A percentile compares a stretch with the other conserved stretches of the same genome.
Evolutionary conservation across 2,329 filamentous ascomycete genomes (phyloP).

Genomic region (Tolypocladium ovalisporum): DNA sequence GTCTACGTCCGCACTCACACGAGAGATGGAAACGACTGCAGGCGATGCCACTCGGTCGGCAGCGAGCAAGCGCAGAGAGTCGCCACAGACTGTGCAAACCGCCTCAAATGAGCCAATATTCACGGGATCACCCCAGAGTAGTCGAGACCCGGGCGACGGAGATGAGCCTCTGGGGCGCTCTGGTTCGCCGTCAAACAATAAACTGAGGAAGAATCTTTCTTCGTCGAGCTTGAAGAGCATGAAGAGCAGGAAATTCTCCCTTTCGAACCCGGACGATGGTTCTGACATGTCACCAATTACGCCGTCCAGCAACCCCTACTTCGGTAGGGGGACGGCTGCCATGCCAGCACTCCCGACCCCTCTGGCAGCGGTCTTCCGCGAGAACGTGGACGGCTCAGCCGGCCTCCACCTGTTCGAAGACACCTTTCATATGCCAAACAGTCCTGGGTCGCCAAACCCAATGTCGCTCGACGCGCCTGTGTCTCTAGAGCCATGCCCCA

Average conservation of each 20-base stretch:
- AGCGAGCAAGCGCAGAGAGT: conserved; percentile 1
- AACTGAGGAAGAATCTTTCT: conserved; percentile 55
- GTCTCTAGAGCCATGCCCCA: conserved; percentile 83
- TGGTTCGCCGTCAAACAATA: conserved; percentile 40
- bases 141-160: conserved; percentile 20
- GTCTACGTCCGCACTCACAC: background rate
- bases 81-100: conserved; percentile 15
- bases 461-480: conserved; percentile 56
- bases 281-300: conserved; percentile 64
- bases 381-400: conserved; percentile 43
- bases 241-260: conserved; percentile 63
- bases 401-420: conserved; percentile 77
- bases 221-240: conserved; percentile 61
- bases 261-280: conserved; percentile 48
- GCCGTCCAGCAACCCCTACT: conserved; percentile 58
- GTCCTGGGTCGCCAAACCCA: conserved; percentile 54
- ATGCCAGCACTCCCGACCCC: conserved; percentile 59
- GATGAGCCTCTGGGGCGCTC: conserved; percentile 30
- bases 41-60: background rate
- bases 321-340: conserved; percentile 38
- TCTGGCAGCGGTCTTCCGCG: conserved; percentile 49
- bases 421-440: conserved; percentile 59
- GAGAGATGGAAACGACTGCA: conserved; percentile 2
- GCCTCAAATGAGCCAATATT: conserved; percentile 15
- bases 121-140: conserved; percentile 19